Base-by-base conservation (phyloP, 768 basidiomycete genomes). In the Phylloporus sp. region DNA sequence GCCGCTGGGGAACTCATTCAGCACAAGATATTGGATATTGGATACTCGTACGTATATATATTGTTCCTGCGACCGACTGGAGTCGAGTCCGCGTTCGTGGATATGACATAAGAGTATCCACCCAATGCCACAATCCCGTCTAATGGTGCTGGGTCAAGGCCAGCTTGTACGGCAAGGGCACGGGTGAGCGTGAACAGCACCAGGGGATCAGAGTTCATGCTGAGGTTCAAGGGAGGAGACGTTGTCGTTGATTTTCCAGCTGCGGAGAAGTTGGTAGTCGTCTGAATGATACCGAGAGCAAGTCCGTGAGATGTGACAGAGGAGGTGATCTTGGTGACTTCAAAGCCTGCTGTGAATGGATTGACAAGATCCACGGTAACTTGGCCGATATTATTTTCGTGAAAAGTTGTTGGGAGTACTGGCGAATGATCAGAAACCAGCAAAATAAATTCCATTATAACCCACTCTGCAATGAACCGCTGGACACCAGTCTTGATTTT, bases 111-210 rank as follows among this genome's bases (percentile, higher is more conserved):
- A 20, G 77, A 69, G 52, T 82, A 80, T n/a, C 80, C 86, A n/a
- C 86, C 86, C 6, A 88, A 64, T 22, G 70, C 51, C 9, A 89
- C 81, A 50, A 90, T 82, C 9, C 73, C 78, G 54, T 90, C 87
- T 56, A 89, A 67, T 24, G 84, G 84, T 6, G 74, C 70, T 1
- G 79, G 77, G 52, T 79, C 72, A 47, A 85, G 62, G 1, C 84
- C 82, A 10, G 85, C 85, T 49, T 83, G 74, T 12, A 83, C 74
- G 4, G 85, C 85, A 11, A 88, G 74, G 5, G 75, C 72, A n/a
- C 85, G 79, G 28, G 85, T 84, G 22, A 89, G 71, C 0, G 85
- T 84, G 65, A 90, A 89, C 32, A 90, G 70, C n/a, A 77, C 70
- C 9, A 79, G 65, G 18, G 85, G 85, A 56, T 87, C 81, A 55